These are phyloP conservation scores for Penicillium expansum DNA, from an alignment of 2,329 filamentous ascomycete genomes.

Conservation along the genomic window DNA sequence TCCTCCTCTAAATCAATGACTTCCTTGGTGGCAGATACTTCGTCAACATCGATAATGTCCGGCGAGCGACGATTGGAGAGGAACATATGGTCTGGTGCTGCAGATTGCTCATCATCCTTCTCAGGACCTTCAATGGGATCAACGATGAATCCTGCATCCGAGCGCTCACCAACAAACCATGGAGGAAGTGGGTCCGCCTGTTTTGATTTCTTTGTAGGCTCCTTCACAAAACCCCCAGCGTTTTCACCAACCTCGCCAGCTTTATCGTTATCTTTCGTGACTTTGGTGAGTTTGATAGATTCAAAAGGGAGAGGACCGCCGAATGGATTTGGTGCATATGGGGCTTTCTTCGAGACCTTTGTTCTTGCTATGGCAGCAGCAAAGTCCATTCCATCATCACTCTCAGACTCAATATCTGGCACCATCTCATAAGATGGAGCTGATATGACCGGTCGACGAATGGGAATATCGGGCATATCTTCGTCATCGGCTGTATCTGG, in stretches of 20 bases:
- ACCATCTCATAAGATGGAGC: conserved; percentile 21
- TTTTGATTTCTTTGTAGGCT: conserved; percentile 33
- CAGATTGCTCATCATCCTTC: conserved; percentile 23
- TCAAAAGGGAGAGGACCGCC: conserved; percentile 87
- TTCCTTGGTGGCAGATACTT: conserved; percentile 26
- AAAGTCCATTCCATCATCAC: conserved; percentile 75
- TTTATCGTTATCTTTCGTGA: conserved; percentile 41
- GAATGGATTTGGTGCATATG: conserved; percentile 53
- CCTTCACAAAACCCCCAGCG: conserved; percentile 65
- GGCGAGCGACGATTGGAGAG: conserved; percentile 33
- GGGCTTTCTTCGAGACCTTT: conserved; percentile 56
- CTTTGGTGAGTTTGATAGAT: conserved; percentile 67
- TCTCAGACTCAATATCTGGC: conserved; percentile 43
- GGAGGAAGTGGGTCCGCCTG: conserved; percentile 41
- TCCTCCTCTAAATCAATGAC: conserved; percentile 34
- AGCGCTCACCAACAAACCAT: conserved; percentile 45
- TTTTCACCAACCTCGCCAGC: conserved; percentile 53
- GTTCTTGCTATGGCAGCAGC: conserved; percentile 72
- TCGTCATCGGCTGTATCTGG: conserved; percentile 42
- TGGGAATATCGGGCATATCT: conserved; percentile 33
- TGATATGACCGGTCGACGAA: conserved; percentile 50
- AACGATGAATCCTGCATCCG: conserved; percentile 33
- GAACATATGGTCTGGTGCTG: conserved; percentile 26
- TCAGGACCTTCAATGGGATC: conserved; percentile 25
- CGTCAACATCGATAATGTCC: conserved; percentile 43